Evolutionary conservation across 306 rosid species (phyloP).

Genomic region (Lotus japonicus): DNA sequence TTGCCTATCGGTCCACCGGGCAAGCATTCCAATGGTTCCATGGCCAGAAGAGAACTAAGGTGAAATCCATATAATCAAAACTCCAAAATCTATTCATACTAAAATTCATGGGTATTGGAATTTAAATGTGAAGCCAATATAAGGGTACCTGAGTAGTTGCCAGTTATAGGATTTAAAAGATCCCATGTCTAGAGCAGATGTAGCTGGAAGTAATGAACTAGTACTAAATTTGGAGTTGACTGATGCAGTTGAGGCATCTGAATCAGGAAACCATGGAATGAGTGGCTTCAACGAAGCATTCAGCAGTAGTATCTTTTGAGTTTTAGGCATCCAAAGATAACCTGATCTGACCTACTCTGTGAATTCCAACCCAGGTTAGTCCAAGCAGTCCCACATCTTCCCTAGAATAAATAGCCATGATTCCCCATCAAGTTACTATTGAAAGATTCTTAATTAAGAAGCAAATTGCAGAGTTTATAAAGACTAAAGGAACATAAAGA

Average conservation of each 20-base stretch:
- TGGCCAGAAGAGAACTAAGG: constrained; percentile 77
- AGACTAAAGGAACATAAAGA: too few species aligned
- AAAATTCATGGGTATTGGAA: not conserved
- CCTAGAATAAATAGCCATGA: too few species aligned
- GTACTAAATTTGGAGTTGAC: constrained; percentile 43
- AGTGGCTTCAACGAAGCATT: too few species aligned
- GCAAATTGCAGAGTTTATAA: too few species aligned
- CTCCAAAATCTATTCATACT: not conserved
- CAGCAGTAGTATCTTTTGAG: too few species aligned
- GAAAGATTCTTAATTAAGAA: too few species aligned
- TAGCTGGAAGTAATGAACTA: constrained; percentile 39
- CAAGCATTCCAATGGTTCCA: constrained; percentile 80
- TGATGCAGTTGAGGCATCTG: constrained; percentile 40
- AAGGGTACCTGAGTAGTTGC: constrained; percentile 80
- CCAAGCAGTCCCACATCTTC: too few species aligned
- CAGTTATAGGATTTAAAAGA: constrained; percentile 79
- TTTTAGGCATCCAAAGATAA: too few species aligned
- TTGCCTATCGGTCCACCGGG: constrained; percentile 81
- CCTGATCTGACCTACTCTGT: too few species aligned
- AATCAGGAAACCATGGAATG: constrained; percentile 35
- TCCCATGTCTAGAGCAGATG: constrained; percentile 66
- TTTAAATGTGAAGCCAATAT: not conserved
- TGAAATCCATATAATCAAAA: not conserved
- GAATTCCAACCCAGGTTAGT: too few species aligned
- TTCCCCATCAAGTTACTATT: too few species aligned